phyloP scores from a whole-genome alignment of 2,329 filamentous ascomycete genomes.

The Grosmannia huntii region DNA sequence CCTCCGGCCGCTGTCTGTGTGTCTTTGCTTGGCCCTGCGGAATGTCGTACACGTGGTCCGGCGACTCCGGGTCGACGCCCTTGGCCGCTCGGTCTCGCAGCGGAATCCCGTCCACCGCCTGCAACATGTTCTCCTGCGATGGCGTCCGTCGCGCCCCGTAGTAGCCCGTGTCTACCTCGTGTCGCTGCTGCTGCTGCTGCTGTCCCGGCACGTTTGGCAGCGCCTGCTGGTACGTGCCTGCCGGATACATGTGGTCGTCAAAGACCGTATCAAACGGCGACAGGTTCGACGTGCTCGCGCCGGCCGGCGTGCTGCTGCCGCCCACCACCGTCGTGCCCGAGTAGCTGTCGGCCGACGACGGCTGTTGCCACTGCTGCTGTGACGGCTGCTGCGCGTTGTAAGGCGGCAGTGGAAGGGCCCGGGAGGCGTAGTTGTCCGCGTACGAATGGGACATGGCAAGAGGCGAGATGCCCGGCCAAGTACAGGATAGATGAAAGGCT shows the following conservation, averaged over 20 bases:
- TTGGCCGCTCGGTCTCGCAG: slow-evolving; percentile 36
- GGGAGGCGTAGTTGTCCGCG: background rate
- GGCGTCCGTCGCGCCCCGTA: slow-evolving; percentile 37
- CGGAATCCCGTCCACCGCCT: slow-evolving; percentile 39
- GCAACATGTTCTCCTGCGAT: slow-evolving; percentile 21
- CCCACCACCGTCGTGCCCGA: slow-evolving; percentile 11
- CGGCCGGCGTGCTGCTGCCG: slow-evolving; percentile 7
- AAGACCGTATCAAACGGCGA: slow-evolving; percentile 52
- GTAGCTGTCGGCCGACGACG: slow-evolving; percentile 16
- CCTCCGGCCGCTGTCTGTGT: background rate
- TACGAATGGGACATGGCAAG: background rate
- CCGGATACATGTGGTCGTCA: slow-evolving; percentile 54
- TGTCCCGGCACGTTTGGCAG: too few relatives aligned
- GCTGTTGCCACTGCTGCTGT: slow-evolving; percentile 7
- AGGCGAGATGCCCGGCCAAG: background rate
- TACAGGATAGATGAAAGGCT: too few relatives aligned
- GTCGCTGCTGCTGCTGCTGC: slow-evolving; percentile 23
- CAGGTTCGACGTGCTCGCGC: slow-evolving; percentile 9
- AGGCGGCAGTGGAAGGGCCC: background rate
- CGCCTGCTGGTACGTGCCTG: slow-evolving; percentile 25
- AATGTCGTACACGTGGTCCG: slow-evolving; percentile 51
- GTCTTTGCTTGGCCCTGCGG: slow-evolving; percentile 18
- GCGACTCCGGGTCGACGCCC: slow-evolving; percentile 23
- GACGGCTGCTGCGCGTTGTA: background rate
- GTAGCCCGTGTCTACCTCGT: slow-evolving; percentile 40